Evolutionary conservation across 495 filamentous ascomycete species (phyloP).

Genomic region (Tuber indicum): DNA sequence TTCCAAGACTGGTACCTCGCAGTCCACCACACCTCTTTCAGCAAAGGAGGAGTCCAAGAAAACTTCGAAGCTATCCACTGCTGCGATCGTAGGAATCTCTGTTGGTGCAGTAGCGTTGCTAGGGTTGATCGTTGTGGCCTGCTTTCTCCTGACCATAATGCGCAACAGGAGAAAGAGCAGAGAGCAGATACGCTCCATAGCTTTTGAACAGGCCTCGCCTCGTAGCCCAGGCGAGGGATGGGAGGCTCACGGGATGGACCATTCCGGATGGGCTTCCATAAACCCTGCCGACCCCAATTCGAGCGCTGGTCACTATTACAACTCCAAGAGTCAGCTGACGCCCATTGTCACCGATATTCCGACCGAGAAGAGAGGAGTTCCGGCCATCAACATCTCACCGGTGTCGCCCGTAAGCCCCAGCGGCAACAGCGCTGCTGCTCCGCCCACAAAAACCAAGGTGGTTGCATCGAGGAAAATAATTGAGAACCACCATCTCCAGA

Average conservation of each 20-base stretch:
- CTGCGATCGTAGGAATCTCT: slow-evolving; percentile 26
- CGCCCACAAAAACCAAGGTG: slow-evolving; percentile 5
- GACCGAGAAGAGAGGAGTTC: slow-evolving; percentile 16
- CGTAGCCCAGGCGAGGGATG: slow-evolving; percentile 20
- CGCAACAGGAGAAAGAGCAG: slow-evolving; percentile 20
- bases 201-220: slow-evolving; percentile 19
- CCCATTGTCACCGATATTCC: slow-evolving; percentile 24
- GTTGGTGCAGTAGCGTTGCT: slow-evolving; percentile 18
- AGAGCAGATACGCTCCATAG: slow-evolving; percentile 21
- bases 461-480: slow-evolving; percentile 24
- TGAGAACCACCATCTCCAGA: slow-evolving; percentile 17
- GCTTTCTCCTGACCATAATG: slow-evolving; percentile 14
- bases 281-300: slow-evolving; percentile 15
- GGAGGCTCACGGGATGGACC: slow-evolving; percentile 3
- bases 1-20: neutral
- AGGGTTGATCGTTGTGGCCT: slow-evolving; percentile 14
- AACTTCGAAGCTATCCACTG: slow-evolving; percentile 10
- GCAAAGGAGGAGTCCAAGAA: neutral
- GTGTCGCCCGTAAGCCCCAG: slow-evolving; percentile 23
- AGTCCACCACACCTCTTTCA: neutral
- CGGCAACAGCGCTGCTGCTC: slow-evolving; percentile 23
- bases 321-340: slow-evolving; percentile 13
- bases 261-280: slow-evolving; percentile 28
- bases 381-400: slow-evolving; percentile 26
- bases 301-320: slow-evolving; percentile 16